These are phyloP conservation scores for Pseudoneurospora amorphoporcata DNA, from an alignment of 495 filamentous ascomycete species.

Conservation along the genomic window DNA sequence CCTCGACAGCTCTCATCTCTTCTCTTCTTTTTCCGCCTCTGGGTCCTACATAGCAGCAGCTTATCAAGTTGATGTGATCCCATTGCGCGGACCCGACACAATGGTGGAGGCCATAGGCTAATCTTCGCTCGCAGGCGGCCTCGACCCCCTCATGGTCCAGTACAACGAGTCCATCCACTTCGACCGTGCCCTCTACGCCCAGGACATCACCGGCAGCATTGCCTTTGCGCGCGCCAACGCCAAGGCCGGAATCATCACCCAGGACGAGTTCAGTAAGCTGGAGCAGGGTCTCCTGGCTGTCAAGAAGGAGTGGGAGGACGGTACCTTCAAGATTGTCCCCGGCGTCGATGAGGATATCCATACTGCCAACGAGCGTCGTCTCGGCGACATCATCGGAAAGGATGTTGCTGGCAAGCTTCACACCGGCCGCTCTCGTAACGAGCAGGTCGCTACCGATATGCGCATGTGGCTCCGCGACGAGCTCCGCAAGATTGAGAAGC, in stretches of 20 bases:
- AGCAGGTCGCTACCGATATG: slow-evolving; percentile 92
- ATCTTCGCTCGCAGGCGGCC: slow-evolving; percentile 42
- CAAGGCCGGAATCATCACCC: slow-evolving; percentile 63
- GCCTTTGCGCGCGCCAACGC: slow-evolving; percentile 81
- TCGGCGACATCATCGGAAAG: slow-evolving; percentile 84
- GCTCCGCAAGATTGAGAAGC: slow-evolving; percentile 59
- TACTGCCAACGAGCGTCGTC: slow-evolving; percentile 84
- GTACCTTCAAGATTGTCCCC: slow-evolving; percentile 48
- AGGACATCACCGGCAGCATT: slow-evolving; percentile 73
- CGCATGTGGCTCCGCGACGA: slow-evolving; percentile 81
- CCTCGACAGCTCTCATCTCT: background rate
- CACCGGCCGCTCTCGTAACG: slow-evolving; percentile 84
- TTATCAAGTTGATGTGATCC: background rate
- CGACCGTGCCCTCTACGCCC: slow-evolving; percentile 70
- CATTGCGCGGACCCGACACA: background rate
- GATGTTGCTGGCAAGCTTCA: slow-evolving; percentile 84
- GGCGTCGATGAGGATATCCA: slow-evolving; percentile 70
- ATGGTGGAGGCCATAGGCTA: background rate
- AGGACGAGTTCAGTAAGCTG: slow-evolving; percentile 65
- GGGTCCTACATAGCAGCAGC: background rate
- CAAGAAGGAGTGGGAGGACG: slow-evolving; percentile 60
- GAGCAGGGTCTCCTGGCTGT: slow-evolving; percentile 64
- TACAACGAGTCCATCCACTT: slow-evolving; percentile 85
- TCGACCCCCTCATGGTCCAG: slow-evolving; percentile 79
- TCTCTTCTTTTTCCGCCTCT: background rate